Conservation (phyloP, 192 early-diverging fungal species). For the Coemansia sp. region DNA sequence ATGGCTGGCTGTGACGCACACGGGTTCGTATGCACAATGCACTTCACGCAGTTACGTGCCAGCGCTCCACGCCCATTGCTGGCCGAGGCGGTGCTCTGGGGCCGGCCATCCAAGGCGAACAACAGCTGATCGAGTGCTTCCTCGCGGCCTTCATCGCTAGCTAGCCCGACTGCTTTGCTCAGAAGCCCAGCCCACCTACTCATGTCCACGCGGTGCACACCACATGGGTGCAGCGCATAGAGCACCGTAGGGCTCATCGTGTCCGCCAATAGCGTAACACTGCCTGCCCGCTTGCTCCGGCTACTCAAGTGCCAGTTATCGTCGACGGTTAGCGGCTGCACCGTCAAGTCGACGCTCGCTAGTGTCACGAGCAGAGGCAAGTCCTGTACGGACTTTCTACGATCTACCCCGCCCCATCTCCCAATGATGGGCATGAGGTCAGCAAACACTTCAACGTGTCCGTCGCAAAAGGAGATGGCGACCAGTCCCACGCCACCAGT, state of each 20-base stretch:
- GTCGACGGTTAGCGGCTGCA: constrained; percentile 20
- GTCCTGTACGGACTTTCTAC: constrained; percentile 6
- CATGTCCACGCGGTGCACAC: constrained; percentile 65
- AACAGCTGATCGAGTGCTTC: constrained; percentile 33
- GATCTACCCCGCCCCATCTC: constrained; percentile 26
- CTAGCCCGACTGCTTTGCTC: constrained; percentile 28
- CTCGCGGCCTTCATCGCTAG: constrained; percentile 14
- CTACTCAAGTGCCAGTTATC: neutral
- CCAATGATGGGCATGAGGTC: constrained; percentile 58
- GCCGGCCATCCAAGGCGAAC: constrained; percentile 21
- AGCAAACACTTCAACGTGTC: constrained; percentile 62
- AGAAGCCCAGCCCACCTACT: constrained; percentile 55
- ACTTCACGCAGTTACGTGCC: constrained; percentile 33
- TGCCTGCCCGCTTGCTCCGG: constrained; percentile 12
- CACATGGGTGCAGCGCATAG: constrained; percentile 68
- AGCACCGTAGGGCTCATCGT: constrained; percentile 60
- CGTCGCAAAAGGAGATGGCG: constrained; percentile 60
- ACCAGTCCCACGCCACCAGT: constrained; percentile 54
- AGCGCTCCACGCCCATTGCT: constrained; percentile 10
- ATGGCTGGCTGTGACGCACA: constrained; percentile 19
- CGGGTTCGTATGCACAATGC: constrained; percentile 39
- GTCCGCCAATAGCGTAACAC: constrained; percentile 60
- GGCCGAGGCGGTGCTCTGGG: neutral
- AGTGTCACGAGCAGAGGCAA: constrained; percentile 57
- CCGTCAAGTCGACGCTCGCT: constrained; percentile 55